phyloP scores from a whole-genome alignment of 225 moss, liverwort and hornwort species.

The Pseudisothecium myosuroides region DNA sequence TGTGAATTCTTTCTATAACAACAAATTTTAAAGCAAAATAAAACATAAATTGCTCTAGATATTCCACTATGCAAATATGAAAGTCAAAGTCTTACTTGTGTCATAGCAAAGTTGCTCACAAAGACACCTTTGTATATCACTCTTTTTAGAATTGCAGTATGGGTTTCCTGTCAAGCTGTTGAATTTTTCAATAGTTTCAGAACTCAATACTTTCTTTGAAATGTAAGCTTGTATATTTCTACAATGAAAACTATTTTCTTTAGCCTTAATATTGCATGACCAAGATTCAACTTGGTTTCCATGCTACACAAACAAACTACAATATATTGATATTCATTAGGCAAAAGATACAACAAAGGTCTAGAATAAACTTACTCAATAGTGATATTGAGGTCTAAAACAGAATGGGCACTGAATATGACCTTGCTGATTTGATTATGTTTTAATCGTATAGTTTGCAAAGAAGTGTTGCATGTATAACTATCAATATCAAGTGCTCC shows the following conservation, averaged over 20 bases:
- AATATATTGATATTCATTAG: neutral
- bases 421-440: neutral
- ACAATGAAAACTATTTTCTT: neutral
- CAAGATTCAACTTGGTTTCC: neutral
- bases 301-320: neutral
- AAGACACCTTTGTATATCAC: neutral
- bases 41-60: neutral
- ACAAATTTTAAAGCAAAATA: neutral
- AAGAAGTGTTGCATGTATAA: neutral
- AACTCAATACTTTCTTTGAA: neutral
- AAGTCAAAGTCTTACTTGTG: neutral
- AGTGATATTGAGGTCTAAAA: neutral
- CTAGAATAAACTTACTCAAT: neutral
- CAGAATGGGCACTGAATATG: neutral
- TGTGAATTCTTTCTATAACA: neutral
- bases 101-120: neutral
- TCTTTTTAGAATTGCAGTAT: neutral
- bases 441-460: neutral
- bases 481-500: neutral
- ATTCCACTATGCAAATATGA: neutral
- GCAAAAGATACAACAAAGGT: neutral
- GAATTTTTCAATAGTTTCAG: neutral
- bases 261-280: neutral
- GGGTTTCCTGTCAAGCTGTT: conserved; percentile 2
- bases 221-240: neutral